Conservation (phyloP, 345 rosid species). For the Syzygium oleosum region DNA sequence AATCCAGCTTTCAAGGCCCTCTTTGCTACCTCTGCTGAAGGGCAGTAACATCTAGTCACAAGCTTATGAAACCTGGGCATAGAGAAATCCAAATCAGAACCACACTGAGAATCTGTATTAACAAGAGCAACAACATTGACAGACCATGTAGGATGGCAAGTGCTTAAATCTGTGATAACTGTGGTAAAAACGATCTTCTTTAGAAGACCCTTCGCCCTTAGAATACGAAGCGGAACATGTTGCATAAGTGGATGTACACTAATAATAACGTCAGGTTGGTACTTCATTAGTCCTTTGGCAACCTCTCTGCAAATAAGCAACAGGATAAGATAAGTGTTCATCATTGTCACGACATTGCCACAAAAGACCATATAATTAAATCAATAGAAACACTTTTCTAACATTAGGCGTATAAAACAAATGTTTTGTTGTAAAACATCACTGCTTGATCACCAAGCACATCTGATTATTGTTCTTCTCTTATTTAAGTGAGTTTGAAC, state of each 20-base stretch:
- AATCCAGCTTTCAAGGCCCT: slow-evolving; percentile 92
- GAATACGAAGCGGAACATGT: slow-evolving; percentile 94
- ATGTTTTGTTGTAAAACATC: background rate
- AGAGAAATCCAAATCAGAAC: slow-evolving; percentile 3
- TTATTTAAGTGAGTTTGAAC: background rate
- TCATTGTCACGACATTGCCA: background rate
- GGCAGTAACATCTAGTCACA: slow-evolving; percentile 98
- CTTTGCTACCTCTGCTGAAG: slow-evolving; percentile 81
- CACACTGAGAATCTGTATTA: background rate
- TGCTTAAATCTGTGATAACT: slow-evolving; percentile 88
- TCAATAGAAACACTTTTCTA: background rate
- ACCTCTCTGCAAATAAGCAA: slow-evolving; percentile 56
- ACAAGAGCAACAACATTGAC: background rate
- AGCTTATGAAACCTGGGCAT: slow-evolving; percentile 96
- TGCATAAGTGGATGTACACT: slow-evolving; percentile 99
- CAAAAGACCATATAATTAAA: background rate
- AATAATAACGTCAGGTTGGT: slow-evolving; percentile 89
- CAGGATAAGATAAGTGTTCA: background rate
- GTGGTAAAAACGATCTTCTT: slow-evolving; percentile 91
- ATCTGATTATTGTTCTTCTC: background rate
- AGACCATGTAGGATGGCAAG: slow-evolving; percentile 99
- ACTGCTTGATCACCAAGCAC: background rate
- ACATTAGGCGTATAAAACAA: background rate
- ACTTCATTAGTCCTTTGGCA: slow-evolving; percentile 95
- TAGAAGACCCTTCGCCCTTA: slow-evolving; percentile 83